phyloP scores from a whole-genome alignment of 1,284 basidiomycete genomes.

The Trametes hirsuta region DNA sequence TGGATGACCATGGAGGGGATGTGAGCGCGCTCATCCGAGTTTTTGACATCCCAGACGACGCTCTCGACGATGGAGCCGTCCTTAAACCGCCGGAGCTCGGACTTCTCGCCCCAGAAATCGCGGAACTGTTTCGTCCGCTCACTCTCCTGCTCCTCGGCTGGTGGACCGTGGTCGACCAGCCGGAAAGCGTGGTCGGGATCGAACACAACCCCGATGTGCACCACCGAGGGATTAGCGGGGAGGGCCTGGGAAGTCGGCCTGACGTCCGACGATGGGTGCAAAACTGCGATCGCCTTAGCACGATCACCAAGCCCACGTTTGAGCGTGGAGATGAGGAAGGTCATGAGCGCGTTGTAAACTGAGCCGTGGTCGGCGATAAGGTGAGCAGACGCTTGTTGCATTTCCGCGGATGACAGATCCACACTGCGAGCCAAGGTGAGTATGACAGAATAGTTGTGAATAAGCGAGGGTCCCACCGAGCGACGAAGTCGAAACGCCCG shows the following conservation, averaged over 20 bases:
- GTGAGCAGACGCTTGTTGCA: conserved; percentile 46
- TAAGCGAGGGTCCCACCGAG: conserved; percentile 48
- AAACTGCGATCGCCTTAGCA: conserved; percentile 59
- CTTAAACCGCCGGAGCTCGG: conserved; percentile 96
- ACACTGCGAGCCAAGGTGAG: conserved; percentile 46
- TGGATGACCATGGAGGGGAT: conserved; percentile 79
- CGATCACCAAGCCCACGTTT: conserved; percentile 75
- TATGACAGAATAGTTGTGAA: neutral
- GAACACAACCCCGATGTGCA: conserved; percentile 77
- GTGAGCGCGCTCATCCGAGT: conserved; percentile 75
- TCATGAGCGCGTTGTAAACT: conserved; percentile 55
- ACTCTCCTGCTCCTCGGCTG: conserved; percentile 65
- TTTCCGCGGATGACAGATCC: conserved; percentile 58
- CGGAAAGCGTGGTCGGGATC: conserved; percentile 74
- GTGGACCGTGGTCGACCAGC: conserved; percentile 88
- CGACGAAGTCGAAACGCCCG: conserved; percentile 67
- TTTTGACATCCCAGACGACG: conserved; percentile 89
- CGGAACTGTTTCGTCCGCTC: conserved; percentile 67
- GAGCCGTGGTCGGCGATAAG: conserved; percentile 65
- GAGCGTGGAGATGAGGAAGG: conserved; percentile 58
- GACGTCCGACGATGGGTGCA: conserved; percentile 50
- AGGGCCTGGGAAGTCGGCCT: conserved; percentile 57
- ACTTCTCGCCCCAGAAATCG: conserved; percentile 89
- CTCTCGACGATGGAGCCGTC: conserved; percentile 93
- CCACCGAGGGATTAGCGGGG: conserved; percentile 46